Base-by-base conservation (phyloP, 2,329 filamentous ascomycete species). In the Colletotrichum ledebouriae region DNA sequence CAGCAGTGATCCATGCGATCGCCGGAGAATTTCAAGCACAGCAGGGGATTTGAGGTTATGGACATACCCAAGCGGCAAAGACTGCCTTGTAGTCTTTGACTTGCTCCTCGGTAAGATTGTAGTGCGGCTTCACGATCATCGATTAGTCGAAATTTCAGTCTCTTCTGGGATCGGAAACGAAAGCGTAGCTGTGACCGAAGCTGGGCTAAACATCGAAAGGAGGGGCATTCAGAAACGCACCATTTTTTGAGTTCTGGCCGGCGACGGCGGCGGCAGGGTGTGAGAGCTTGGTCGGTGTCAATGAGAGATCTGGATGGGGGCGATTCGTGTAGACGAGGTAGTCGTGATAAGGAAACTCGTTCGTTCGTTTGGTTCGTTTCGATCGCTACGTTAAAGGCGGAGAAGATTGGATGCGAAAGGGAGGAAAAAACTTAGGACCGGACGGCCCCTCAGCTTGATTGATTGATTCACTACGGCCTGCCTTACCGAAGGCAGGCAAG, bases 31-130 rank as follows among this genome's bases (percentile, higher is more conserved):
- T 39, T 41, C n/a, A 25, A 13, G 50, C 47, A 59, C 7, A 15
- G 42, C 33, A 57, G 53, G 53, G 60, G 46, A 44, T 41, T 50
- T 41, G 62, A n/a, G 37, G 25, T 41, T 55, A 17, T 39, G 34
- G 17, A 71, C 70, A 37, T 68, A 71, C 70, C 33, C 70, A 71
- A 53, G 70, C 20, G 63, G 69, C 59, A 56, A 71, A 71, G 63
- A 71, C 70, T 52, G 66, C 68, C 58, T 69, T 70, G 44, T 70
- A 70, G 52, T 71, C 70, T 12, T 29, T 59, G 57, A 57, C 60
- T 55, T 71, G 68, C 52, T 69, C 70, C 50, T 70, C 63, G 25
- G 70, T 70, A 49, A 71, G 70, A 42, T 66, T 65, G 55, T 65
- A 64, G 15, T 55, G 70, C 37, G 50, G 61, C 63, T 70, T 44